Evolutionary conservation across 192 early-diverging fungal genomes (phyloP).

Genomic region (Rhizoclosmatium sp.): DNA sequence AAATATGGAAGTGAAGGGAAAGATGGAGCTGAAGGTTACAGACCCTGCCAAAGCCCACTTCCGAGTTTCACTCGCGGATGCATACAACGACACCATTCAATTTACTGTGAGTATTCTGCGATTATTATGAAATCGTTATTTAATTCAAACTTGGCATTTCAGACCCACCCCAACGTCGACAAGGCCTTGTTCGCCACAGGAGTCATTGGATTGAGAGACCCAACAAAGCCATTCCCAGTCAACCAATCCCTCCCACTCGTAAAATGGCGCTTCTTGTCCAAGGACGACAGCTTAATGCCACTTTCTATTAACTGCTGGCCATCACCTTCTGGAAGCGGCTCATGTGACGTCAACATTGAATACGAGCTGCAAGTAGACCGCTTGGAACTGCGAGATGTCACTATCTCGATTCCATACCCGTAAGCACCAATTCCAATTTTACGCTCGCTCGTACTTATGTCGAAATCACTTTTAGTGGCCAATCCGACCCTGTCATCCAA

Average conservation of each 20-base stretch:
- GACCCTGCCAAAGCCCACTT: slow-evolving; percentile 71
- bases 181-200: slow-evolving; percentile 81
- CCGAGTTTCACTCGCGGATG: slow-evolving; percentile 66
- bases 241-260: slow-evolving; percentile 85
- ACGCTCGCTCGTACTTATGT: background rate
- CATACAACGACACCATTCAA: slow-evolving; percentile 74
- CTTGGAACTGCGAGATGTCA: slow-evolving; percentile 85
- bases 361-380: slow-evolving; percentile 84
- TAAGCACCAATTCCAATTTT: slow-evolving; percentile 45
- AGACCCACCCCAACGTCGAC: slow-evolving; percentile 98
- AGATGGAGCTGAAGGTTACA: slow-evolving; percentile 80
- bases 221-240: slow-evolving; percentile 83
- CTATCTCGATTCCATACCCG: slow-evolving; percentile 90
- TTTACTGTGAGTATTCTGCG: slow-evolving; percentile 70
- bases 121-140: background rate
- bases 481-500: slow-evolving; percentile 74
- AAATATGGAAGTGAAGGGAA: slow-evolving; percentile 93
- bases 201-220: slow-evolving; percentile 83
- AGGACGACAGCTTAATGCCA: slow-evolving; percentile 85
- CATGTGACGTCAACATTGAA: slow-evolving; percentile 95
- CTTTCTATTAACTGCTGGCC: slow-evolving; percentile 95
- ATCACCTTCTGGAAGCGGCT: slow-evolving; percentile 84
- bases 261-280: slow-evolving; percentile 86
- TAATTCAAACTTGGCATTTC: background rate
- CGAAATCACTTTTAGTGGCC: slow-evolving; percentile 53